Conservation (phyloP, 2,329 filamentous ascomycete species). For the Ophiostoma montium region DNA sequence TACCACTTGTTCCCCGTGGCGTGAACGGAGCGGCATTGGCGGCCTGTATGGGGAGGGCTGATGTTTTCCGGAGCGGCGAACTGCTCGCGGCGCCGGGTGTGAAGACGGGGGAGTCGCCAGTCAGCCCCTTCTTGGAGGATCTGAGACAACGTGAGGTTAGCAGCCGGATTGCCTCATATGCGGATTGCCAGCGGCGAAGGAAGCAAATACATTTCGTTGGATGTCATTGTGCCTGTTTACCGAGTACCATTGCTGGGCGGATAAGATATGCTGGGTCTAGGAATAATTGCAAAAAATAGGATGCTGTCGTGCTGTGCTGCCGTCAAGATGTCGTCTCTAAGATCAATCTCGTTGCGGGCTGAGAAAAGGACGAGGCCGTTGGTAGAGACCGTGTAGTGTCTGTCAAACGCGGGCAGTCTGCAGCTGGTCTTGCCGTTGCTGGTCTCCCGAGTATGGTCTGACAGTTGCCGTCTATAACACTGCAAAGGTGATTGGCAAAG, state of each 20-base stretch:
- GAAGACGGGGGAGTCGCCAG: constrained; percentile 93
- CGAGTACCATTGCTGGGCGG: background rate
- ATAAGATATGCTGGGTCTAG: background rate
- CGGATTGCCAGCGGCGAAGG: background rate
- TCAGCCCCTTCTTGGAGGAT: constrained; percentile 60
- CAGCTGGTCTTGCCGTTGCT: too few relatives aligned
- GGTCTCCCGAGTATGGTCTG: too few relatives aligned
- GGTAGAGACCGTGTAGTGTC: too few relatives aligned
- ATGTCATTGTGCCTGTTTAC: constrained; percentile 6
- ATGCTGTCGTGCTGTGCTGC: background rate
- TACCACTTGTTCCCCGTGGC: constrained; percentile 44
- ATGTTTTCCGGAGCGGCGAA: constrained; percentile 38
- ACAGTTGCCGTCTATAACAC: background rate
- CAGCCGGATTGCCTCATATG: background rate
- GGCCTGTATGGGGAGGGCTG: constrained; percentile 74
- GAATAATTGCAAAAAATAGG: background rate
- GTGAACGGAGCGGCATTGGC: constrained; percentile 82
- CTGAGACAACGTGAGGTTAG: background rate
- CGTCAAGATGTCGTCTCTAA: background rate
- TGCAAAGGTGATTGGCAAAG: background rate
- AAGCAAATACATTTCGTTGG: constrained; percentile 6
- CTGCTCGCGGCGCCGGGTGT: constrained; percentile 46
- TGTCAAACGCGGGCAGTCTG: too few relatives aligned
- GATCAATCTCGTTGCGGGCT: too few relatives aligned
- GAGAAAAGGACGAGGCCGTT: too few relatives aligned